These are phyloP conservation scores for Mycena crocata DNA, from an alignment of 768 basidiomycete genomes.

Conservation along the genomic window DNA sequence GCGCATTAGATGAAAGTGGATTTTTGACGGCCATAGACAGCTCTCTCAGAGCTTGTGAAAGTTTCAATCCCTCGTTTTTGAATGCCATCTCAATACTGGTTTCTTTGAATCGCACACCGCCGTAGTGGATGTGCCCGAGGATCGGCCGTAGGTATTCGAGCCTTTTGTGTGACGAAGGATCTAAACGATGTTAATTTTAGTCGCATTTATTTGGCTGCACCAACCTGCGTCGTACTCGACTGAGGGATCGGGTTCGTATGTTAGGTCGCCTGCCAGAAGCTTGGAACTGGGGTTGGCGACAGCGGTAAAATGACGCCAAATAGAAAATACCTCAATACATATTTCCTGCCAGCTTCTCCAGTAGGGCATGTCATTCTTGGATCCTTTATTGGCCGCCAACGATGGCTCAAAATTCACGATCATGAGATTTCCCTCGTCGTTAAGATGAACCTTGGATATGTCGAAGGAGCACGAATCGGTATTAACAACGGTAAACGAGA, in stretches of 20 bases:
- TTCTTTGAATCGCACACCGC: conserved; percentile 21
- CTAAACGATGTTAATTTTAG: conserved; percentile 1
- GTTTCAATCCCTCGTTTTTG: conserved; percentile 8
- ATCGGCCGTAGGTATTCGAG: conserved; percentile 26
- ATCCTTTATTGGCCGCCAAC: not conserved
- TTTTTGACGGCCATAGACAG: not conserved
- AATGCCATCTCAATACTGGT: conserved; percentile 23
- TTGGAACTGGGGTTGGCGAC: not conserved
- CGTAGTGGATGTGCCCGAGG: conserved; percentile 26
- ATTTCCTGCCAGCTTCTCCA: conserved; percentile 29
- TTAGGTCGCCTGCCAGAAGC: conserved; percentile 20
- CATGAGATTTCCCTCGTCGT: conserved; percentile 16
- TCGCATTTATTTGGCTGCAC: not conserved
- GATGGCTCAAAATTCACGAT: conserved; percentile 21
- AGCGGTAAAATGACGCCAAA: too few species aligned
- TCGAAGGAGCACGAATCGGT: conserved; percentile 21
- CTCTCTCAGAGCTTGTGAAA: conserved; percentile 7
- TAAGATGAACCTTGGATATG: conserved; percentile 27
- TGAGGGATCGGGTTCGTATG: conserved; percentile 26
- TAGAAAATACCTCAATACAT: conserved; percentile 17
- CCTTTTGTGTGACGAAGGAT: conserved; percentile 2
- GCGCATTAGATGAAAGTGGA: not conserved
- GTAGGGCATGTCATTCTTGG: conserved; percentile 22
- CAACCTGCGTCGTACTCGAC: conserved; percentile 19
- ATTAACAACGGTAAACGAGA: conserved; percentile 12